Evolutionary conservation across 2,329 filamentous ascomycete species (phyloP), one percentile per base, ranked within the genome.

Genomic region (Cordyceps fumosorosea): DNA sequence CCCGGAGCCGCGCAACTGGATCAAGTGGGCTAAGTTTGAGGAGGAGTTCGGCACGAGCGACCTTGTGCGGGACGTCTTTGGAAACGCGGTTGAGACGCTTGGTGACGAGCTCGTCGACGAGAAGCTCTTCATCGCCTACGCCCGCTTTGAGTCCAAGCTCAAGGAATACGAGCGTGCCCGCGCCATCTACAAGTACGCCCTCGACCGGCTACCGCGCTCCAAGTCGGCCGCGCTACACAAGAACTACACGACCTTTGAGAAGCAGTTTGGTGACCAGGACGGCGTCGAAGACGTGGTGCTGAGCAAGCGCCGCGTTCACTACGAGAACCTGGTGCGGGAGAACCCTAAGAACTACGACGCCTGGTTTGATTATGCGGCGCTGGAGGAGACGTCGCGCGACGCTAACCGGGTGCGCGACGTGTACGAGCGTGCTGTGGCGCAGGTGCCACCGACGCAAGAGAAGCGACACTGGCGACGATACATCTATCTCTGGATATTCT

Each of bases 401-500:
- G 77, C 84, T 0, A 92, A 96, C 66, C 86, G 90, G 48, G 88
- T 96, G 1, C 86, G 95, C 40, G 95, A 99, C 67, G 87, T 96
- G 16, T 99, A 98, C 75, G 95, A 99, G 76, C 85, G 92, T 68
- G 95, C 95, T 2, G 96, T 99, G 68, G 92, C 95, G 5, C 93
- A 99, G 71, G 86, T 98, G 16, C 95, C 95, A 2, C 93, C 95
- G 0, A 96, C 92, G 22, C 90, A 96, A 69, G 95, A 98, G 74
- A 99, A 99, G 80, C 86, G 95, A 53, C 93, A 98, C 74, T 99
- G 95, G 95, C 84, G 95, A 67, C 84, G 95, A 42, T 99, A 99
- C 75, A 96, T 99, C 64, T 99, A 98, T 72, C 83, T 99, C 1
- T 99, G 93, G 91, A 85, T 98, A 50, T 97, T 98, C 77, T 99